These are phyloP conservation scores for Penicillium paxilli DNA, from an alignment of 495 filamentous ascomycete genomes.

Conservation along the genomic window DNA sequence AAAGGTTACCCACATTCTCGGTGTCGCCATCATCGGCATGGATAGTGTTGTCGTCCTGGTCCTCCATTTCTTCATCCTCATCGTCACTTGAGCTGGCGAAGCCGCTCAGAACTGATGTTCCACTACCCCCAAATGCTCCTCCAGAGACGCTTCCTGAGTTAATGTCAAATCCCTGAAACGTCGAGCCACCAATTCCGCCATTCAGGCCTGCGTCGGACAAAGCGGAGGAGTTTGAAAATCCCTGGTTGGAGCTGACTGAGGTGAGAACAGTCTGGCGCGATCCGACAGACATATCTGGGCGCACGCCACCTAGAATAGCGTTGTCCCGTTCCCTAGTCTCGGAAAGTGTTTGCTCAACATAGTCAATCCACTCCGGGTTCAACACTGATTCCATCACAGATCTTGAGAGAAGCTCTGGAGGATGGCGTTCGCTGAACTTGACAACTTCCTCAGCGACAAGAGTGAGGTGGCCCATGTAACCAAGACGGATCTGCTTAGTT, in stretches of 20 bases:
- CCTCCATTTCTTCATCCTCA: slow-evolving; percentile 93
- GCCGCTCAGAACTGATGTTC: slow-evolving; percentile 78
- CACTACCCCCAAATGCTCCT: slow-evolving; percentile 65
- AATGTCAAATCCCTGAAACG: slow-evolving; percentile 76
- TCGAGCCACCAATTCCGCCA: slow-evolving; percentile 50
- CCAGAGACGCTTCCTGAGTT: slow-evolving; percentile 63
- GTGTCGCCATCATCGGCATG: slow-evolving; percentile 43
- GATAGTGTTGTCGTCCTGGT: slow-evolving; percentile 65
- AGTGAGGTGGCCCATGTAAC: slow-evolving; percentile 98
- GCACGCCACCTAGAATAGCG: slow-evolving; percentile 94
- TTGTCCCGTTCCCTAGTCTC: slow-evolving; percentile 97
- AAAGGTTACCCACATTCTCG: slow-evolving; percentile 68
- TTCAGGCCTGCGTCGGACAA: slow-evolving; percentile 76
- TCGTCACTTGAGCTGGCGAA: slow-evolving; percentile 96
- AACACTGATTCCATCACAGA: slow-evolving; percentile 85
- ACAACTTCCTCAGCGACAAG: slow-evolving; percentile 98
- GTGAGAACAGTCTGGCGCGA: slow-evolving; percentile 66
- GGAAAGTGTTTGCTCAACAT: slow-evolving; percentile 90
- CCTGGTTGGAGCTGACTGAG: slow-evolving; percentile 58
- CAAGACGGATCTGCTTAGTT: slow-evolving; percentile 83
- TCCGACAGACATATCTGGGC: slow-evolving; percentile 79
- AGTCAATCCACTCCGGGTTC: slow-evolving; percentile 86
- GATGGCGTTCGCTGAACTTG: slow-evolving; percentile 94
- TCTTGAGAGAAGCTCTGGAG: slow-evolving; percentile 81
- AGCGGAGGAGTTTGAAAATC: slow-evolving; percentile 63